Conservation (phyloP, 176 grass and related monocot genomes). For the Alopecurus myosuroides region DNA sequence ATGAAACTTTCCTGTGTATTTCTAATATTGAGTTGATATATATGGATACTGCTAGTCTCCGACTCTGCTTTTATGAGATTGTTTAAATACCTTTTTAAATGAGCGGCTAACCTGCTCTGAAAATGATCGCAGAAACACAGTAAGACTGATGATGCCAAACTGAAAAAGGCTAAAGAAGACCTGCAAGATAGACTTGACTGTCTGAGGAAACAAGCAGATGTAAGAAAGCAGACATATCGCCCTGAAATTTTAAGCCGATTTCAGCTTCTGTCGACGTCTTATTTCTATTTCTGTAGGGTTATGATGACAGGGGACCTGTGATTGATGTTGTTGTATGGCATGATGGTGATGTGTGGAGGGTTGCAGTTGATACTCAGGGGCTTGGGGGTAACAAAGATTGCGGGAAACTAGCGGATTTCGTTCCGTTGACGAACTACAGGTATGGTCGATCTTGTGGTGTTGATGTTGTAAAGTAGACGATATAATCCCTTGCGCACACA, state of each 20-base stretch:
- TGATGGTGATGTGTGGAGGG: slow-evolving; percentile 95
- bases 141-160: slow-evolving; percentile 60
- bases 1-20: neutral
- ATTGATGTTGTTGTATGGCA: slow-evolving; percentile 95
- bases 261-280: slow-evolving; percentile 9
- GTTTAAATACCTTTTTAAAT: neutral
- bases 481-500: neutral
- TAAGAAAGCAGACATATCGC: slow-evolving; percentile 37
- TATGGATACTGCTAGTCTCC: neutral
- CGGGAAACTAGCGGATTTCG: slow-evolving; percentile 90
- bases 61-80: neutral
- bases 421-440: slow-evolving; percentile 95
- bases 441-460: slow-evolving; percentile 16
- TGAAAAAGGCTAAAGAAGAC: slow-evolving; percentile 76
- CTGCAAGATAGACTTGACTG: slow-evolving; percentile 85
- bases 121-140: slow-evolving; percentile 62
- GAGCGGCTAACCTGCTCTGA: slow-evolving; percentile 6
- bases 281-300: slow-evolving; percentile 52
- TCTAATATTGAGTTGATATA: neutral
- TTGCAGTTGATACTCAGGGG: slow-evolving; percentile 89
- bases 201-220: slow-evolving; percentile 85
- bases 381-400: slow-evolving; percentile 55
- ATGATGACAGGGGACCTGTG: slow-evolving; percentile 87
- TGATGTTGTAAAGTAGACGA: neutral
- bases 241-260: neutral